These are phyloP conservation scores for Aphanoascus verrucosus DNA, from an alignment of 2,329 filamentous ascomycete genomes.

Conservation along the genomic window DNA sequence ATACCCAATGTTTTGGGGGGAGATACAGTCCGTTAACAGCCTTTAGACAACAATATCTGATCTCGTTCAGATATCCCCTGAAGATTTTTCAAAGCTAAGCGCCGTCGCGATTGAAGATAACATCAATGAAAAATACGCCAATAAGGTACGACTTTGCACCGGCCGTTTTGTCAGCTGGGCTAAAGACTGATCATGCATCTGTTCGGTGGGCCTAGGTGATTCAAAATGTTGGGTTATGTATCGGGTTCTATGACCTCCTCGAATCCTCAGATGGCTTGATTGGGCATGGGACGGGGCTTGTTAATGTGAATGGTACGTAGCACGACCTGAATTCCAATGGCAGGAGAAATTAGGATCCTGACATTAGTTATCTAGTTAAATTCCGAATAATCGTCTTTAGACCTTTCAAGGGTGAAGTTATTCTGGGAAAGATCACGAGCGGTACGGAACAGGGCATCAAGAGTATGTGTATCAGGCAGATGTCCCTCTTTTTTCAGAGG, in stretches of 20 bases:
- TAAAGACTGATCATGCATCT: not conserved
- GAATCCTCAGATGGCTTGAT: slow-evolving; percentile 88
- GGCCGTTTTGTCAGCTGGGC: not conserved
- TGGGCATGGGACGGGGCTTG: slow-evolving; percentile 79
- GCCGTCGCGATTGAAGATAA: slow-evolving; percentile 85
- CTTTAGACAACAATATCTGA: slow-evolving; percentile 81
- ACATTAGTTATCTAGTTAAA: slow-evolving; percentile 51
- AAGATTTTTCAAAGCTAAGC: slow-evolving; percentile 74
- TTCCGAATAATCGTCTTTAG: slow-evolving; percentile 90
- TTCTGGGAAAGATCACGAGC: slow-evolving; percentile 72
- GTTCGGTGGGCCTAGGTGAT: slow-evolving; percentile 54
- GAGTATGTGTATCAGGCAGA: slow-evolving; percentile 39
- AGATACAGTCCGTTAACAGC: not conserved
- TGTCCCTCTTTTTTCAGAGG: not conserved
- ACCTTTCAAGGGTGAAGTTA: slow-evolving; percentile 88
- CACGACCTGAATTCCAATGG: not conserved
- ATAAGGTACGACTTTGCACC: slow-evolving; percentile 54
- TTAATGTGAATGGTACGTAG: slow-evolving; percentile 75
- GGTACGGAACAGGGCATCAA: slow-evolving; percentile 62
- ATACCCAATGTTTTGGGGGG: slow-evolving; percentile 17
- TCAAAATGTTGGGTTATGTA: slow-evolving; percentile 85
- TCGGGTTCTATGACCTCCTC: slow-evolving; percentile 84
- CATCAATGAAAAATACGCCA: slow-evolving; percentile 93
- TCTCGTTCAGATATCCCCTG: slow-evolving; percentile 81
- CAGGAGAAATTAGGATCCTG: not conserved